Conservation (phyloP, 805 yeast genomes). For the Yarrowia alimentaria region DNA sequence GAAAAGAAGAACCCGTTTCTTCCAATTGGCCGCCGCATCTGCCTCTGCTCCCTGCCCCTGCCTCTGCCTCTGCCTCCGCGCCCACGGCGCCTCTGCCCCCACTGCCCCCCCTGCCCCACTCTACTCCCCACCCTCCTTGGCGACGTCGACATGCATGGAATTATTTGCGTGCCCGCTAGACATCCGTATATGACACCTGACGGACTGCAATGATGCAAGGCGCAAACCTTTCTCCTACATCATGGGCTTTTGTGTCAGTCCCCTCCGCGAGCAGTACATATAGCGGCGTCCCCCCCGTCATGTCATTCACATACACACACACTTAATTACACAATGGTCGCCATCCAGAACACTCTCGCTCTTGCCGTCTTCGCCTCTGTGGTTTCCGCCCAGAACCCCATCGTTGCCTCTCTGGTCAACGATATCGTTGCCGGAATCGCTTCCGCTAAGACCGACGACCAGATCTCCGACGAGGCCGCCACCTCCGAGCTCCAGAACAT, state of each 20-base stretch:
- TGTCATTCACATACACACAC: not conserved
- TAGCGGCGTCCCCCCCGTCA: not conserved
- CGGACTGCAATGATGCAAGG: constrained; percentile 9
- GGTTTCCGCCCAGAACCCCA: constrained; percentile 27
- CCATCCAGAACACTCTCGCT: constrained; percentile 24
- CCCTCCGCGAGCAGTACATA: constrained; percentile 5
- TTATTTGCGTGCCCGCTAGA: not conserved
- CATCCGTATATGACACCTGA: constrained; percentile 4
- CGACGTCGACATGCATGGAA: constrained; percentile 19
- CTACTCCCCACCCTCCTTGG: constrained; percentile 27
- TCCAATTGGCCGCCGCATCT: too few species aligned
- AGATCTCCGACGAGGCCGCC: constrained; percentile 22
- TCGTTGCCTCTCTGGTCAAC: constrained; percentile 19
- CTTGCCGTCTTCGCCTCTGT: constrained; percentile 11
- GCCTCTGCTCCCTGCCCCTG: too few species aligned
- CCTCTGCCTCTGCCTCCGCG: too few species aligned
- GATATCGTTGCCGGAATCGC: constrained; percentile 18
- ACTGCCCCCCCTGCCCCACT: not conserved
- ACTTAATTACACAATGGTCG: constrained; percentile 14
- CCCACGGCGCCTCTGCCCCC: not conserved
- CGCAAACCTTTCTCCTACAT: constrained; percentile 15
- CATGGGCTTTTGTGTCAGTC: not conserved
- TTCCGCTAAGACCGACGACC: constrained; percentile 21
- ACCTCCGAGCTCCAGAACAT: constrained; percentile 22
- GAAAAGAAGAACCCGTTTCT: too few species aligned